Evolutionary conservation across 2,329 filamentous ascomycete species (phyloP).

Genomic region (Cercospora sp.): DNA sequence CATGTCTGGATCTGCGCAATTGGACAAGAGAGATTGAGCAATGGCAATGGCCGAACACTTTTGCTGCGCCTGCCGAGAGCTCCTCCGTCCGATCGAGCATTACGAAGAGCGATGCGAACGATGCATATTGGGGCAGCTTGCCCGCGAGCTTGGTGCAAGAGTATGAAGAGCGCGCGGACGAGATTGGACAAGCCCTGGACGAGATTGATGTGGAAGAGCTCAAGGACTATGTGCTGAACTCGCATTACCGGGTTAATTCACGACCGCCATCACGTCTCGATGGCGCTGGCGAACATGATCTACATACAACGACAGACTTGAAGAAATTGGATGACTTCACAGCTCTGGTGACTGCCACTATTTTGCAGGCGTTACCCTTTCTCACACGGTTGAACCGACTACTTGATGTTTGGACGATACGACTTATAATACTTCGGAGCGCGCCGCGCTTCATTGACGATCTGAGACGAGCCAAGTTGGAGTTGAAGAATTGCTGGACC

Average conservation of each 20-base stretch:
- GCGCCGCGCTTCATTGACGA: constrained; percentile 68
- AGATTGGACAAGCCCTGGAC: constrained; percentile 70
- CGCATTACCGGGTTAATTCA: constrained; percentile 62
- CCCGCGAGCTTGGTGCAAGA: constrained; percentile 61
- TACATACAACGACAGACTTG: constrained; percentile 26
- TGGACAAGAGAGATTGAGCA: constrained; percentile 72
- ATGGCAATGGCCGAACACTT: constrained; percentile 60
- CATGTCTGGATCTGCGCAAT: constrained; percentile 68
- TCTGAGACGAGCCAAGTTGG: constrained; percentile 64
- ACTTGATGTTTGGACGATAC: constrained; percentile 75
- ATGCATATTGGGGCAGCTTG: constrained; percentile 64
- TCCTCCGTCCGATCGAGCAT: constrained; percentile 11
- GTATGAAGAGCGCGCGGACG: constrained; percentile 72
- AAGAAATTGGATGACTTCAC: constrained; percentile 78
- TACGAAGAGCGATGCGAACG: neutral
- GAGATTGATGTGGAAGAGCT: constrained; percentile 79
- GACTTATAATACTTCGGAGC: constrained; percentile 72
- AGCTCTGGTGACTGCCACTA: constrained; percentile 84
- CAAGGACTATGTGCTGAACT: constrained; percentile 81
- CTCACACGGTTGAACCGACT: constrained; percentile 71
- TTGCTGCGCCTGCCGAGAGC: constrained; percentile 43
- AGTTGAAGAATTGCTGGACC: constrained; percentile 67
- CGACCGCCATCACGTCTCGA: constrained; percentile 47
- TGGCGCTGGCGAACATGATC: constrained; percentile 25
- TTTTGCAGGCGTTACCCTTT: constrained; percentile 83